These are phyloP conservation scores for Fusarium falciforme DNA, from an alignment of 2,329 filamentous ascomycete genomes.

Conservation along the genomic window DNA sequence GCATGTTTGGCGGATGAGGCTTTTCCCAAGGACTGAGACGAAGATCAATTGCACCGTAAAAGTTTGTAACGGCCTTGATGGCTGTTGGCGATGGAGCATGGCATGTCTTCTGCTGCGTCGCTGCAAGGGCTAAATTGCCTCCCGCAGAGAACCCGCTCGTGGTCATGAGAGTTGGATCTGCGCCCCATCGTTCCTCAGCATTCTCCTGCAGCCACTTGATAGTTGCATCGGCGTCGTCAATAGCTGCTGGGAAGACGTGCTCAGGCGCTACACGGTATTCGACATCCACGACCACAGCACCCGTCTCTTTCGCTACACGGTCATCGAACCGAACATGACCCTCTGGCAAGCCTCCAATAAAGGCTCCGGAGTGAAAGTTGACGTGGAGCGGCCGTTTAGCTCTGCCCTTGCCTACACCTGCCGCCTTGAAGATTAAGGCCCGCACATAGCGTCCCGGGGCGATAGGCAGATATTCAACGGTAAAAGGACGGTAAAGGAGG, in stretches of 20 bases:
- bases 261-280: conserved; percentile 65
- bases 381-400: conserved; percentile 55
- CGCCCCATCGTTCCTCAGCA: conserved; percentile 49
- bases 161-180: conserved; percentile 55
- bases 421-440: conserved; percentile 50
- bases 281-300: conserved; percentile 59
- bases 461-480: conserved; percentile 49
- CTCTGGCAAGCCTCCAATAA: conserved; percentile 57
- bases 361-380: conserved; percentile 57
- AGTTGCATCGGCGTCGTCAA: conserved; percentile 60
- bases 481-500: conserved; percentile 51
- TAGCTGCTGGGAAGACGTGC: conserved; percentile 58
- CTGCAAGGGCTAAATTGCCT: conserved; percentile 55
- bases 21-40: conserved; percentile 54
- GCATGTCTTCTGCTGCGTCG: conserved; percentile 40
- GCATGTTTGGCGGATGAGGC: conserved; percentile 47
- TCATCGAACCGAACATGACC: conserved; percentile 49
- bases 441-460: conserved; percentile 41
- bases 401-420: conserved; percentile 22
- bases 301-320: conserved; percentile 51
- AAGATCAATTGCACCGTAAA: conserved; percentile 55
- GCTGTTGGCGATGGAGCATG: conserved; percentile 38
- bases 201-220: conserved; percentile 54
- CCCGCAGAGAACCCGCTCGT: conserved; percentile 58
- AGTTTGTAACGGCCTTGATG: conserved; percentile 54